Evolutionary conservation across 768 basidiomycete genomes (phyloP), one percentile per base, ranked within the genome.

Genomic region (Suillus cothurnatus): DNA sequence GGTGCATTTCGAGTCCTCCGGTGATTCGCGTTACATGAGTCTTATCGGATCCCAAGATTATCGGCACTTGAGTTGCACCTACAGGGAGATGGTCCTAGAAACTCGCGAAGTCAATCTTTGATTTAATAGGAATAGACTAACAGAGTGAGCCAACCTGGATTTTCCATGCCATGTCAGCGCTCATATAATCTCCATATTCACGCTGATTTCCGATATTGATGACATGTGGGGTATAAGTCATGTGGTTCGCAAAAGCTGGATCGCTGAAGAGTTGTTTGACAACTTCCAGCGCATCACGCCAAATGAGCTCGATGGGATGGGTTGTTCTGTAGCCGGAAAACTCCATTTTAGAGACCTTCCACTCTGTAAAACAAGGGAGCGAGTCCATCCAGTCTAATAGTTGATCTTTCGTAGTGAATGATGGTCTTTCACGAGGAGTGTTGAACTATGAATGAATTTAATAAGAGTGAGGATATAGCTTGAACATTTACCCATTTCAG

Each of bases 31-130:
- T 73, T 21, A 80, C 71, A 50, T 68, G 70, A 21, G 78, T 78
- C 58, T 79, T 79, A 61, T 79, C 74, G 1, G 75, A 75, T 17
- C 73, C 72, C 6, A 72, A 55, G 26, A 79, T 69, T 1, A 70
- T 67, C 5, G 77, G 74, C 3, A 78, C 65, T 17, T 79, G 64
- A 3, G 76, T 77, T 1, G 70, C 65, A 1, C 74, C 76, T 2
- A 49, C 12, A 0, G 71, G 73, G 21, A 76, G 47, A 50, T 67
- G 34, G 4, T 61, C 59, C 72, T 76, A 34, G 34, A 34, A 34
- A 34, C 2, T 32, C 31, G 31, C 6, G 31, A 32, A 32, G 31
- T 34, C 9, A 34, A 4, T 11, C 34, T 34, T 7, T 34, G 3
- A 34, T 4, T 34, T 11, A 4, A 9, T 34, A 32, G 31, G 34